Evolutionary conservation across 1,284 basidiomycete species (phyloP), one percentile per base, ranked within the genome.

Genomic region (Trametes sp.): DNA sequence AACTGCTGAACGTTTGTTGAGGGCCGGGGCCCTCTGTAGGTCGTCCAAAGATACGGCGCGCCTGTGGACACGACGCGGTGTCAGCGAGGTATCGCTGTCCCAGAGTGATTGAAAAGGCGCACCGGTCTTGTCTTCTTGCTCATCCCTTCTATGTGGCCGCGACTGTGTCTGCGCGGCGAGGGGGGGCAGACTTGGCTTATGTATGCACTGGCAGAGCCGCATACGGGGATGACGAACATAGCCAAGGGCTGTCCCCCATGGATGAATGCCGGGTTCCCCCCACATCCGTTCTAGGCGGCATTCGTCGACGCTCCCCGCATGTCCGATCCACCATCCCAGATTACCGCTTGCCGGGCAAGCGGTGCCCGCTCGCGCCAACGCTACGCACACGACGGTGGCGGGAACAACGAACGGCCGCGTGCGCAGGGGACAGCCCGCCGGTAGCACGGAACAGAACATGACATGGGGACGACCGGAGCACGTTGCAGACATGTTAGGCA

Each of bases 11-110:
- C 1, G 63, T 64, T n/a, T 67, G 35, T 33, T 65, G 63, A 8
- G 66, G 66, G 16, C 66, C 66, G 1, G 66, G 66, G 24, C 45
- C 63, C 4, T 64, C 63, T n/a, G 29, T 42, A 9, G 66, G 66
- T 23, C 66, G 59, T n/a, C 66, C 66, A 54, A 61, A 67, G n/a
- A 53, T 24, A 33, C 66, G 61, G n/a, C 66, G 63, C 38, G 61
- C 59, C 66, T 67, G 58, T 28, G 51, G 44, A 54, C 44, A 59
- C 51, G 33, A 33, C 14, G 23, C 36, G 13, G 35, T 35, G 46
- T 59, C 19, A 52, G 56, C 41, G 52, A 31, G 54, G 36, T 48
- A 49, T 36, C 33, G 38, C 24, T 54, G 42, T 54, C 52, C 31
- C 44, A 58, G 46, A 29, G 28, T 44, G 31, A 41, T 23, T 23